Evolutionary conservation across 129 eudicot genomes (phyloP).

Genomic region (Chrysanthemum lavandulifolium): DNA sequence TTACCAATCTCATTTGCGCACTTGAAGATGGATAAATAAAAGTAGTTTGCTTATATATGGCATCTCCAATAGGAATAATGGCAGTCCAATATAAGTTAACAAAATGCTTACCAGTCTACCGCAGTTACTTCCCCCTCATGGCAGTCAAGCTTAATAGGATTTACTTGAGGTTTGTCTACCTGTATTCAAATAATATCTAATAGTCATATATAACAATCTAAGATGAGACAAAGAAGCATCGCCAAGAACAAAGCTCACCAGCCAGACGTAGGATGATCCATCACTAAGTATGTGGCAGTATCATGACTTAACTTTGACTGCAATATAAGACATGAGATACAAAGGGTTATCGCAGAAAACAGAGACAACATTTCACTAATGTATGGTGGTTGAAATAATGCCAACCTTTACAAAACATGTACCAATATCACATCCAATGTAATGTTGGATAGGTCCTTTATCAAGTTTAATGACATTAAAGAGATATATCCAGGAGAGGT

Average conservation of each 20-base stretch:
- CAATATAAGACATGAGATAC: constrained; percentile 25
- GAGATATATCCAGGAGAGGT: constrained; percentile 58
- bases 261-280: constrained; percentile 87
- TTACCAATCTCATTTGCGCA: constrained; percentile 64
- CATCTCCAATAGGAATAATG: neutral
- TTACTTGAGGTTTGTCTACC: too few relatives aligned
- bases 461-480: constrained; percentile 80
- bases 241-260: constrained; percentile 39
- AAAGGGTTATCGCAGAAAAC: neutral
- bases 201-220: neutral
- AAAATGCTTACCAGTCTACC: constrained; percentile 34
- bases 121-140: constrained; percentile 86
- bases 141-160: constrained; percentile 56
- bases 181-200: neutral
- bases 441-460: constrained; percentile 62
- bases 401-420: constrained; percentile 83
- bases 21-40: constrained; percentile 45
- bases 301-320: constrained; percentile 92
- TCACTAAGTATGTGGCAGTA: constrained; percentile 84
- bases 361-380: neutral
- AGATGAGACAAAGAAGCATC: constrained; percentile 25
- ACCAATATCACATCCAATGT: constrained; percentile 65
- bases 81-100: neutral
- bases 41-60: neutral
- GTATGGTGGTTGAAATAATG: neutral